Conservation (phyloP, 2,329 filamentous ascomycete genomes). For the Elsinoe arachidis region DNA sequence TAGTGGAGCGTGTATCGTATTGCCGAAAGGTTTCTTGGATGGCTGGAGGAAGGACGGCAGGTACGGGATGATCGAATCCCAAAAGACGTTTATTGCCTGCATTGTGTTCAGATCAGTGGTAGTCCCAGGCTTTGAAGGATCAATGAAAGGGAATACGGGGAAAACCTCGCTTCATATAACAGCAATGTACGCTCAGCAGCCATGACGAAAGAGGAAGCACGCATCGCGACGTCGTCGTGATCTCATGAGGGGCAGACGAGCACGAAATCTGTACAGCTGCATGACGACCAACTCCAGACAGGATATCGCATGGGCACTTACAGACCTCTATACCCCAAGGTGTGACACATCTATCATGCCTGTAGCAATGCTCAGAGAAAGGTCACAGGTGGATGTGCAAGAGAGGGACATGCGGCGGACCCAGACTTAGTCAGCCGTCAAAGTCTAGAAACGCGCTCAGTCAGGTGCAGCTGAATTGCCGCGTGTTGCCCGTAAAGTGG, state of each 20-base stretch:
- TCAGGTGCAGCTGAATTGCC: neutral
- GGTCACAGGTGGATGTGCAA: neutral
- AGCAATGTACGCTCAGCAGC: neutral
- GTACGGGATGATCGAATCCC: neutral
- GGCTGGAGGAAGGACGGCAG: neutral
- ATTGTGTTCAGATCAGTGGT: neutral
- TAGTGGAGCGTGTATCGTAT: slow-evolving; percentile 3
- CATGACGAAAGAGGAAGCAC: slow-evolving; percentile 1
- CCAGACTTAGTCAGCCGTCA: neutral
- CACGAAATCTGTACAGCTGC: neutral
- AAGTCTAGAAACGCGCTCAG: neutral
- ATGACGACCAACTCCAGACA: neutral
- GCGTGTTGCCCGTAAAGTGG: neutral
- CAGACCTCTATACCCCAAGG: no score
- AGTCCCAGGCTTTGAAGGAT: neutral
- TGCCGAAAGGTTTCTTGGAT: neutral
- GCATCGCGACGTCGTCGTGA: neutral
- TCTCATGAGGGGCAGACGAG: neutral
- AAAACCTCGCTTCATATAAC: neutral
- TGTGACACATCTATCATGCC: neutral
- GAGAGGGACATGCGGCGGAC: neutral
- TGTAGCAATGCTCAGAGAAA: neutral
- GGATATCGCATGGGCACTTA: no score
- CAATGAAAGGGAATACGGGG: neutral
- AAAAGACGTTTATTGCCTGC: neutral